phyloP scores from a whole-genome alignment of 225 moss, liverwort and hornwort species.

The Polytrichum commune region DNA sequence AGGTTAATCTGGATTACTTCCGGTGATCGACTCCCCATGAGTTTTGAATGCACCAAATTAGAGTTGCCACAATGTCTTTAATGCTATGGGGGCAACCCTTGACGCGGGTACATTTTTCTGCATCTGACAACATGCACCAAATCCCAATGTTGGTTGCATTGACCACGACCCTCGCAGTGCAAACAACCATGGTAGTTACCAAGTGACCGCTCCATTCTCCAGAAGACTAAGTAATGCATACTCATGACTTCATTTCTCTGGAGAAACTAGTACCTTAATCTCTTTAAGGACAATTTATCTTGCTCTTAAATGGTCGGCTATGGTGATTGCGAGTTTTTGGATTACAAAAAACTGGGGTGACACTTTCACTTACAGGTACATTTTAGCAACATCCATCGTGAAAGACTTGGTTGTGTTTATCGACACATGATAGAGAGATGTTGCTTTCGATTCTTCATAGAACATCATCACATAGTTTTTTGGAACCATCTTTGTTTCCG shows the following conservation, averaged over 20 bases:
- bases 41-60: no score
- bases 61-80: no score
- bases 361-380: constrained; percentile 34
- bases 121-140: constrained; percentile 24
- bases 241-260: background rate
- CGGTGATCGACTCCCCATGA: no score
- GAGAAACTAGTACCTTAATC: background rate
- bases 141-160: constrained; percentile 39
- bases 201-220: constrained; percentile 3
- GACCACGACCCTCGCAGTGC: constrained; percentile 49
- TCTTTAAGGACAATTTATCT: background rate
- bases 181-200: constrained; percentile 51
- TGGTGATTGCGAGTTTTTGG: no score
- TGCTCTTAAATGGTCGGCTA: no score
- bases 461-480: constrained; percentile 34
- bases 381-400: constrained; percentile 43
- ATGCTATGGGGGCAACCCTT: no score
- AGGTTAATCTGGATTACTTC: no score
- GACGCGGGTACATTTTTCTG: no score
- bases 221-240: background rate
- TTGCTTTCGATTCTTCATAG: constrained; percentile 31
- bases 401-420: constrained; percentile 55
- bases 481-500: constrained; percentile 30
- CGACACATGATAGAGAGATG: constrained; percentile 36
- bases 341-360: background rate